Evolutionary conservation across 73 alveolate species (phyloP).

Genomic region (Stentor roeselii): DNA sequence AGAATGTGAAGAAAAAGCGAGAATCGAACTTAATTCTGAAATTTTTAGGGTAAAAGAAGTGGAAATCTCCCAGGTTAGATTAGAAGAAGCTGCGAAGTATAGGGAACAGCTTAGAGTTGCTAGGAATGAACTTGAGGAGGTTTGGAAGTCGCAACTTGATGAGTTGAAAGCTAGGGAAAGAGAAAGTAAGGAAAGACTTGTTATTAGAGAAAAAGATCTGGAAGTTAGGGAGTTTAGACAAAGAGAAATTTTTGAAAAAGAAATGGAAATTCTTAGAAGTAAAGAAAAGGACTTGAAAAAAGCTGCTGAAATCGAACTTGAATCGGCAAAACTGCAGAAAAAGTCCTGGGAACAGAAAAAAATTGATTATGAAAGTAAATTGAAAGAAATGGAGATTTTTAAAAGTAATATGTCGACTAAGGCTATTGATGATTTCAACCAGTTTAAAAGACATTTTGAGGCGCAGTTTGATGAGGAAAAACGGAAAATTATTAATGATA

Average conservation of each 20-base stretch:
- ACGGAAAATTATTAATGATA: conserved; percentile 35
- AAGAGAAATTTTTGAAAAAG: conserved; percentile 46
- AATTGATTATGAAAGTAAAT: conserved; percentile 41
- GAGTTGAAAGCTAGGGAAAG: conserved; percentile 50
- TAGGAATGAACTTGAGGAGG: conserved; percentile 51
- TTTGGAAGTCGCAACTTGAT: conserved; percentile 51
- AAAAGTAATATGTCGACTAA: conserved; percentile 39
- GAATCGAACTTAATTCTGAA: conserved; percentile 53
- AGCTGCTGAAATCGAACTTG: conserved; percentile 54
- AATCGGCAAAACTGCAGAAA: conserved; percentile 38
- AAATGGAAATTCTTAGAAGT: conserved; percentile 45
- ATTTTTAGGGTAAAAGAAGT: conserved; percentile 50
- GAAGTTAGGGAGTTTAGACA: conserved; percentile 51
- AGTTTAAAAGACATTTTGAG: conserved; percentile 40
- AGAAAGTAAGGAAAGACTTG: conserved; percentile 51
- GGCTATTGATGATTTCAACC: conserved; percentile 37
- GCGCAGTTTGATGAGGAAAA: conserved; percentile 42
- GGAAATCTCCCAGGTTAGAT: conserved; percentile 43
- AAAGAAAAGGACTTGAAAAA: conserved; percentile 57
- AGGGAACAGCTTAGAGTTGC: conserved; percentile 48
- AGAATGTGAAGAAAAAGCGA: conserved; percentile 48
- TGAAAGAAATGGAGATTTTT: conserved; percentile 40
- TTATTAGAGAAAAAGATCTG: conserved; percentile 47
- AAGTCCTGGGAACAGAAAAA: conserved; percentile 38
- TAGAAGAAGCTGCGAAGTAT: conserved; percentile 62